Evolutionary conservation across 2,329 filamentous ascomycete genomes (phyloP), one percentile per base, ranked within the genome.

Genomic region (Apiospora phragmitis): DNA sequence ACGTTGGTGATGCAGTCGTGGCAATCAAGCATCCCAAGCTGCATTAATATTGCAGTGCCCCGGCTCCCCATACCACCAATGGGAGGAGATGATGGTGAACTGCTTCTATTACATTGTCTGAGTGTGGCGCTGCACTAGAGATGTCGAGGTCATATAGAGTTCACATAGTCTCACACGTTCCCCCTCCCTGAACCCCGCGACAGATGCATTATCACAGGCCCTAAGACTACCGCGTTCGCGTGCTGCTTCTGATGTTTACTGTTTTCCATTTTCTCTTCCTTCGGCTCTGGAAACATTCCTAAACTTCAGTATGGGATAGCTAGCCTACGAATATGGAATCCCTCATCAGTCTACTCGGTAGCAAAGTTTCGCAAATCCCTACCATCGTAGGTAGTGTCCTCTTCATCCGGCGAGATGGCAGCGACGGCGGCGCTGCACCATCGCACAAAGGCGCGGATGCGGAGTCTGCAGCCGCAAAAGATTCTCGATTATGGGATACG

Each of bases 301-400:
- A 62, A 38, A 14, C 32, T 21, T 38, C 55, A 62, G 18, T 18
- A 62, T 62, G 55, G 55, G 32, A 62, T 32, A 38, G 32, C 18
- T n/a, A 24, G 32, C 4, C 11, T 62, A n/a, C 21, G 1, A 62
- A 18, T 32, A 62, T 62, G 55, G 55, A 62, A 62, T 62, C 55
- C 8, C 55, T 62, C 55, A 62, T 62, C 55, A 62, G 2, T 62
- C 18, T 62, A n/a, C 55, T 62, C 32, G 55, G 55, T 29, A 38
- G 55, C 55, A 62, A 62, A 62, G 55, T 62, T n/a, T 38, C 55
- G 55, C 55, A 62, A 38, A 62, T 62, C 21, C 55, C 55, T n/a
- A 62, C 16, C 55, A 32, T 38, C 55, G 55, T 38, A 38, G 55
- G 55, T 32, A 62, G 55, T 38, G 55, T 62, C 21, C 29, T 62